phyloP scores from a whole-genome alignment of 257 asterid genomes.

The Solanum clarkiae region DNA sequence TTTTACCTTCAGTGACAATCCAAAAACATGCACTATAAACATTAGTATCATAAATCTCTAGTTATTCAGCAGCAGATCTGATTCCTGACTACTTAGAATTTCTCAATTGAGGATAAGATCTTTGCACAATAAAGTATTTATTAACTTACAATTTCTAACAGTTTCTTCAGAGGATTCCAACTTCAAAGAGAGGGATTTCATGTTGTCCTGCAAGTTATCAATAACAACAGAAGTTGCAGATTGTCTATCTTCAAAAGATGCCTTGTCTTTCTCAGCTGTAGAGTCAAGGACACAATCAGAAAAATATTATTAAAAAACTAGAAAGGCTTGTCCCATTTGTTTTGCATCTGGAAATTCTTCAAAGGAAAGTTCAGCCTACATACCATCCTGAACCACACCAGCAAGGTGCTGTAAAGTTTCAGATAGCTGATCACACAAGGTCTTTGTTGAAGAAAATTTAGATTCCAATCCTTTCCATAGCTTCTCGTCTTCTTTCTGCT shows the following conservation, averaged over 20 bases:
- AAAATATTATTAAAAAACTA: slow-evolving; percentile 1
- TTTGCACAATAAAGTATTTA: neutral
- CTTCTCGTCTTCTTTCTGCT: slow-evolving; percentile 89
- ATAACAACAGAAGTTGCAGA: slow-evolving; percentile 65
- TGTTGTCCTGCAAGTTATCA: slow-evolving; percentile 53
- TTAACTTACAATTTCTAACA: slow-evolving; percentile 56
- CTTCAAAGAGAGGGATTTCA: slow-evolving; percentile 50
- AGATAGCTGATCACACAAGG: slow-evolving; percentile 69
- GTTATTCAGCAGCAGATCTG: neutral
- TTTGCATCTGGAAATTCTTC: neutral
- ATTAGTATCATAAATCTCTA: neutral
- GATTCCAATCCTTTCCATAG: slow-evolving; percentile 94
- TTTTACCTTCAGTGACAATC: slow-evolving; percentile 48
- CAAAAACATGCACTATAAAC: slow-evolving; percentile 3
- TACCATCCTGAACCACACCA: slow-evolving; percentile 79
- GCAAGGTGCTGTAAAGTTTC: slow-evolving; percentile 64
- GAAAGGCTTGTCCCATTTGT: neutral
- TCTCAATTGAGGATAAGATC: neutral
- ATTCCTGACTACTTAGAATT: neutral
- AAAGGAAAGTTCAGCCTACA: neutral
- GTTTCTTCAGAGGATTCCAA: slow-evolving; percentile 66
- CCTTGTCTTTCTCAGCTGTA: slow-evolving; percentile 86
- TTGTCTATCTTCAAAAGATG: slow-evolving; percentile 54
- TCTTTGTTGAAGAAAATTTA: slow-evolving; percentile 67
- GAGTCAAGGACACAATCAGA: slow-evolving; percentile 7